Evolutionary conservation across 1,139 yeast species (phyloP), one percentile per base, ranked within the genome.

Genomic region (Geotrichum aggregatum): DNA sequence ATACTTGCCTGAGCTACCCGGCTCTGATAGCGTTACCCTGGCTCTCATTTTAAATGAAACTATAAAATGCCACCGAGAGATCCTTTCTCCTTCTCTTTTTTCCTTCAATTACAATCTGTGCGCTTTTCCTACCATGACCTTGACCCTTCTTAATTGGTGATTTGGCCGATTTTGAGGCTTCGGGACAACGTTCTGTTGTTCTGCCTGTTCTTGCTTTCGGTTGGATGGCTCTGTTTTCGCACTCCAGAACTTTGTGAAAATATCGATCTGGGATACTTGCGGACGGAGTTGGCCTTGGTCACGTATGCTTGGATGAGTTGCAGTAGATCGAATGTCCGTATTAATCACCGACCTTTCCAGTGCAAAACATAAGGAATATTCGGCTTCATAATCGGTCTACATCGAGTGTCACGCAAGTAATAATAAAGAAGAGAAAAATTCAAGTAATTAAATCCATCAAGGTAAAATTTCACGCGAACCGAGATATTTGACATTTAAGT

Each of bases 311-410:
- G 35, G 35, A 28, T 6, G 34, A 38, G 35, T 2, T 21, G 47
- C 47, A 48, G 51, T 31, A 48, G 51, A 48, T 19, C 36, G 34
- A 42, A 16, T 36, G 39, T 19, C 51, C 47, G 51, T 48, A 41
- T 48, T 48, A 48, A 48, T 48, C 51, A 41, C 51, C 51, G 51
- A 48, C 44, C 30, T 18, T 41, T 42, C 45, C 40, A 26, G 3
- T 35, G 43, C 38, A 28, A 22, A 22, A 7, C 26, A 7, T 28
- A 14, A 41, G 51, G 44, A 44, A 41, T 40, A 40, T 40, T 48
- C 51, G 51, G 51, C 47, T 48, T 48, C 51, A 48, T 48, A 48
- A 22, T 31, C 51, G 51, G 51, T 42, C 47, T 48, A 48, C 51
- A 48, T 46, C 14, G 6, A 19, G 7, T 8, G 13, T 8, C 8